Percentiles rank a stretch among this genome's conserved stretches.
These are phyloP conservation scores for Cladophialophora carrionii DNA, from an alignment of 2,329 filamentous ascomycete species.

Conservation along the genomic window DNA sequence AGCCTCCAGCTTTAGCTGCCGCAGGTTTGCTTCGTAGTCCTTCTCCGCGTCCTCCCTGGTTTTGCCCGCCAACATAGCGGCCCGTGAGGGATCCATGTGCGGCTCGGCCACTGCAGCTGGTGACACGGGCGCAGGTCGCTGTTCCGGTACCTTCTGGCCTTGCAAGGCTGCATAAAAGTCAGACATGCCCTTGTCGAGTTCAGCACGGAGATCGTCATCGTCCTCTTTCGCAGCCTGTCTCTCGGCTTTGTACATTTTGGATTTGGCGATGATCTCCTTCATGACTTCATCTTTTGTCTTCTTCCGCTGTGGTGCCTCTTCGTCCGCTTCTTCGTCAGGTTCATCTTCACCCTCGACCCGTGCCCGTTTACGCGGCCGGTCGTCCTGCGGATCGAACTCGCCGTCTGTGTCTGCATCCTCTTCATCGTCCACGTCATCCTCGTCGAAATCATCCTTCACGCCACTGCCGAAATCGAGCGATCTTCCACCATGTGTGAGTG, in stretches of 20 bases:
- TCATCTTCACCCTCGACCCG: constrained; percentile 55
- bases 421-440: constrained; percentile 59
- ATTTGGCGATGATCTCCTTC: constrained; percentile 97
- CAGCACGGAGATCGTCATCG: constrained; percentile 81
- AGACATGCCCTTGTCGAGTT: constrained; percentile 80
- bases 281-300: constrained; percentile 97
- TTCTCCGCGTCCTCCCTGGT: constrained; percentile 74
- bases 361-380: constrained; percentile 52
- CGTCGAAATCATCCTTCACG: constrained; percentile 74
- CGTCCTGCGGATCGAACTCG: constrained; percentile 46
- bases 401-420: constrained; percentile 47
- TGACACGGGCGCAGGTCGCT: constrained; percentile 56
- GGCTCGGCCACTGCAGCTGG: constrained; percentile 48
- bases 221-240: constrained; percentile 90
- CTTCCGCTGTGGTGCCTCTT: constrained; percentile 75
- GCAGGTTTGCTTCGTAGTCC: constrained; percentile 83
- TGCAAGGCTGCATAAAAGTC: constrained; percentile 74
- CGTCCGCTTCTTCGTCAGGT: constrained; percentile 45
- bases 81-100: constrained; percentile 66
- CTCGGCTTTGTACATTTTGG: constrained; percentile 92
- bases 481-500: constrained; percentile 82
- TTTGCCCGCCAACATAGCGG: constrained; percentile 62
- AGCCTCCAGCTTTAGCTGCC: constrained; percentile 80
- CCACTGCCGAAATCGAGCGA: constrained; percentile 65
- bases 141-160: constrained; percentile 57